Evolutionary conservation across 371 early-diverging fungal genomes (phyloP), one percentile per base, ranked within the genome.

Genomic region (Cokeromyces recurvatus): DNA sequence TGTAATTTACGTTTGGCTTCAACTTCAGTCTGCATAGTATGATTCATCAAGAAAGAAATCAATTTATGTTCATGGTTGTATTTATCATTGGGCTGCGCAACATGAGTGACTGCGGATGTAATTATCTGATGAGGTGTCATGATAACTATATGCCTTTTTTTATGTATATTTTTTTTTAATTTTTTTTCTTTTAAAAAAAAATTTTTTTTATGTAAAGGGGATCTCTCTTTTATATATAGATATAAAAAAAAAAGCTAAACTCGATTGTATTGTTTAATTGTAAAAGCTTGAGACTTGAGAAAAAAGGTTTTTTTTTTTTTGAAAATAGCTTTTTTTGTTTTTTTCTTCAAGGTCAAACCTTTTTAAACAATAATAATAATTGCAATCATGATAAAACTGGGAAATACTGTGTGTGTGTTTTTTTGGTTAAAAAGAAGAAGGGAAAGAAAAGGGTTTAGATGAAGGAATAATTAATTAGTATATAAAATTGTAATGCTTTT

Each of bases 1-100:
- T n/a, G n/a, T n/a, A n/a, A n/a, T n/a, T n/a, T 44, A 19, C 41
- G 46, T 31, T 38, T 48, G 39, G 32, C 24, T 23, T 46, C 34
- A 32, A 42, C 38, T 32, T 47, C 47, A n/a, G n/a, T n/a, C n/a
- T n/a, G n/a, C n/a, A n/a, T n/a, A 23, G 41, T 49, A 29, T 53
- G 58, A 37, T 46, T 47, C 54, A 57, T 57, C n/a, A 14, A 58
- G 20, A 16, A 58, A 36, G 16, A 51, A 51, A 22, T 27, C 29
- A 27, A 5, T 27, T 34, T 15, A 9, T 34, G n/a, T 9, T 11
- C 35, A 4, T 11, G 5, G 35, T 34, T 34, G 35, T 11, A 4
- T n/a, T n/a, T 34, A 9, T 9, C 14, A 11, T 34, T 34, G 35
- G n/a, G 40, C 55, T 55, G 53, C 52, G 53, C 46, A 48, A 48